phyloP scores from a whole-genome alignment of 345 rosid species.

The Dimocarpus longan region DNA sequence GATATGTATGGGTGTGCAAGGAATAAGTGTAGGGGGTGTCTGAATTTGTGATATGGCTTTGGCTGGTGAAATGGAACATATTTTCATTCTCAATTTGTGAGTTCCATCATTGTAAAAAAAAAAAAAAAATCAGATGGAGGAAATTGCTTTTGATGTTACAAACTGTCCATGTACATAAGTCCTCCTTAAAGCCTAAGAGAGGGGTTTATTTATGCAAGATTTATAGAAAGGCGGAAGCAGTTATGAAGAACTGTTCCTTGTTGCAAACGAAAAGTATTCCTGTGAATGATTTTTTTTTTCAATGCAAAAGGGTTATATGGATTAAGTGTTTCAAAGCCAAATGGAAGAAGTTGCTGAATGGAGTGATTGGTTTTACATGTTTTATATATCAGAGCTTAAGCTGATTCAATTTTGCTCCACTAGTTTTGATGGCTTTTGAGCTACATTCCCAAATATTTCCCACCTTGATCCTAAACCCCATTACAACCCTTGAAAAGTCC shows the following conservation, averaged over 20 bases:
- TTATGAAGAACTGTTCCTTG: too few relatives aligned
- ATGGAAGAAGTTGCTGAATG: neutral
- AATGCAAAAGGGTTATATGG: neutral
- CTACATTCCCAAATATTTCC: neutral
- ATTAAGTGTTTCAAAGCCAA: neutral
- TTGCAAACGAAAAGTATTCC: neutral
- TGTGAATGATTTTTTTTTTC: neutral
- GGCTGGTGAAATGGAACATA: slow-evolving; percentile 6
- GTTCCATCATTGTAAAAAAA: neutral
- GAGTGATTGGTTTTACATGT: neutral
- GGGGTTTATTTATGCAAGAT: too few relatives aligned
- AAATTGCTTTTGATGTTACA: neutral
- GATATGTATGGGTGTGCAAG: slow-evolving; percentile 11
- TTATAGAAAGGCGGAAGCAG: too few relatives aligned
- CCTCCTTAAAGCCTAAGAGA: neutral
- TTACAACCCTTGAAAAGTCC: slow-evolving; percentile 19
- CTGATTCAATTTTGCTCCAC: too few relatives aligned
- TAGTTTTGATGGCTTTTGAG: too few relatives aligned
- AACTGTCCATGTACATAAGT: too few relatives aligned
- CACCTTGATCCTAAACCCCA: slow-evolving; percentile 7
- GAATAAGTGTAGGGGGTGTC: slow-evolving; percentile 11
- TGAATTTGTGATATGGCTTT: neutral
- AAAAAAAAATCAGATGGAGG: neutral
- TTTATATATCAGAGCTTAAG: too few relatives aligned
- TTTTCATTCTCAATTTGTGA: slow-evolving; percentile 10